These are phyloP conservation scores for Zymoseptoria tritici DNA, from an alignment of 2,329 filamentous ascomycete genomes.

Conservation along the genomic window DNA sequence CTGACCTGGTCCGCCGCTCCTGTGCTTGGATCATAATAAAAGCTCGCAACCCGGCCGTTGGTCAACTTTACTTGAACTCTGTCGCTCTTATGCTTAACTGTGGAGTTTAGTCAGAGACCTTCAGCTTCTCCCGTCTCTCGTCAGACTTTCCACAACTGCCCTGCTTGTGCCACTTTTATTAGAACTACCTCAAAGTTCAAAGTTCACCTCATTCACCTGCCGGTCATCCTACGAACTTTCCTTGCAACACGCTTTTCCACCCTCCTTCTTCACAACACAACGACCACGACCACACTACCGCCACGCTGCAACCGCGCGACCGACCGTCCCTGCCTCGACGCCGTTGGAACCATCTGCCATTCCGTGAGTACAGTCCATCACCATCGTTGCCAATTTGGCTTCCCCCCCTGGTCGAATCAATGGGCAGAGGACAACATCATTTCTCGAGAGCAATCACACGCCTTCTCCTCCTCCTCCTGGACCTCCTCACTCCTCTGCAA, in stretches of 20 bases:
- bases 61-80: slow-evolving; percentile 26
- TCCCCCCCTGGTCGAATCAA: background rate
- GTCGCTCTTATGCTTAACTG: slow-evolving; percentile 26
- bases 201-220: background rate
- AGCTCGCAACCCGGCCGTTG: slow-evolving; percentile 19
- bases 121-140: background rate
- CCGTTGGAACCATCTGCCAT: background rate
- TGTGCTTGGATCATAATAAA: background rate
- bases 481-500: background rate
- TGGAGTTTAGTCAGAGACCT: slow-evolving; percentile 12
- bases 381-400: background rate
- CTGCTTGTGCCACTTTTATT: too few species aligned
- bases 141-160: background rate
- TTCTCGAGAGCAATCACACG: background rate
- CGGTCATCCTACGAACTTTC: background rate
- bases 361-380: background rate
- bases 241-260: too few species aligned
- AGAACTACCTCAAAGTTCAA: too few species aligned
- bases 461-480: background rate
- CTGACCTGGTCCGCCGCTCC: slow-evolving; percentile 6
- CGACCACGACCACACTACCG: background rate
- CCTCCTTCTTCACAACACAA: background rate
- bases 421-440: background rate
- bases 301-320: background rate
- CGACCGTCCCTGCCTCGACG: background rate